Conservation (phyloP, 169 alveolate species). For the Eimeria necatrix region DNA sequence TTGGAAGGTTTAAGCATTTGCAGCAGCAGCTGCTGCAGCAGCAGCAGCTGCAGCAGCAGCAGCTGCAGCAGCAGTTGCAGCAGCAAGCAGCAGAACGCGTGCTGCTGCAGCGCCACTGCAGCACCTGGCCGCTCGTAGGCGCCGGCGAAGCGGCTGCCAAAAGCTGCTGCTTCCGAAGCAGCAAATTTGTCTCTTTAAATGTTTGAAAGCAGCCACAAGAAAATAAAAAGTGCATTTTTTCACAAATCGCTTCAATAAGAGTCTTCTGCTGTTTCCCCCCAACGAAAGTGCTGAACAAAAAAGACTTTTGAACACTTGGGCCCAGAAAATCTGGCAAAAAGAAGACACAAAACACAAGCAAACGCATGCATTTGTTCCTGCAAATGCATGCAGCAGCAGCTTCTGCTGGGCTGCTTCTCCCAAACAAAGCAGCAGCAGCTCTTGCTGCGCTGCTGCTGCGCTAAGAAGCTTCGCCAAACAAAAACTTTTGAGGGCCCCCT, state of each 20-base stretch:
- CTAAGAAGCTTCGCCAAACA: no score
- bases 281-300: no score
- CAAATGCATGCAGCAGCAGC: neutral
- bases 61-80: neutral
- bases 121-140: neutral
- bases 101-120: slow-evolving; percentile 22
- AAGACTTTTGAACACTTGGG: no score
- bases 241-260: neutral
- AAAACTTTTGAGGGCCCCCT: no score
- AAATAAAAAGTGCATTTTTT: neutral
- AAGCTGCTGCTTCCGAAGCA: neutral
- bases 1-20: no score
- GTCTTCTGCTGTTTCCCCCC: neutral
- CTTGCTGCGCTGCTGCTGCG: no score
- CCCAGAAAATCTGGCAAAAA: no score
- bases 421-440: no score
- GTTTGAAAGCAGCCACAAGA: neutral
- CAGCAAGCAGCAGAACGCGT: neutral
- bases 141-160: neutral
- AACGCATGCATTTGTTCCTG: no score
- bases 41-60: slow-evolving; percentile 39
- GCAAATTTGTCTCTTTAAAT: no score
- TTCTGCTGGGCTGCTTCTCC: no score
- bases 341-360: no score
- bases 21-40: neutral